Percentiles rank a stretch among this genome's conserved stretches.
phyloP scores from a whole-genome alignment of 1,284 basidiomycete species.

The Boletus smithii region DNA sequence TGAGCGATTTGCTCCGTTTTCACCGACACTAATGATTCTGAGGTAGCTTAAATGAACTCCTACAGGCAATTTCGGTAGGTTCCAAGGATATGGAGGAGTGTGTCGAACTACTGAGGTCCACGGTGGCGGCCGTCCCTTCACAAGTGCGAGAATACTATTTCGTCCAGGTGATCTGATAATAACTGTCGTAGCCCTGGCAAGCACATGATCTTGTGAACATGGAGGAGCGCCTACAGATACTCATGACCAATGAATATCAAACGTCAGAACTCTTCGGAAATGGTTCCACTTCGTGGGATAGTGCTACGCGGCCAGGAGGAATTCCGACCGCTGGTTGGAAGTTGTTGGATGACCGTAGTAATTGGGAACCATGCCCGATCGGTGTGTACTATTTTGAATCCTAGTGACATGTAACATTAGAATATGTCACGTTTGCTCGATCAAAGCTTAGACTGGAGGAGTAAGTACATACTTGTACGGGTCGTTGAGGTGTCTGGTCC shows the following conservation, averaged over 20 bases:
- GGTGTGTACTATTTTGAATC: constrained; percentile 44
- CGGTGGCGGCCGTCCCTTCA: constrained; percentile 2
- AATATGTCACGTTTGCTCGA: not conserved
- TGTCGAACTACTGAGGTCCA: constrained; percentile 16
- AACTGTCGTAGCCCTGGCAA: constrained; percentile 44
- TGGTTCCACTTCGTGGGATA: not conserved
- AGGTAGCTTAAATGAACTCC: constrained; percentile 22
- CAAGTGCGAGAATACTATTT: constrained; percentile 16
- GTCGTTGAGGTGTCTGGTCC: too few relatives aligned
- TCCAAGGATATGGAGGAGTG: constrained; percentile 19
- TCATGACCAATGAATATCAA: constrained; percentile 30
- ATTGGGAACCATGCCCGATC: constrained; percentile 65
- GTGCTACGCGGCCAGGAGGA: not conserved
- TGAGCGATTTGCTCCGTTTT: constrained; percentile 7
- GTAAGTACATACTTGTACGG: too few relatives aligned
- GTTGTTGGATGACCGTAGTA: constrained; percentile 37
- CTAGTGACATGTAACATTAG: constrained; percentile 5
- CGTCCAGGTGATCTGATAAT: not conserved
- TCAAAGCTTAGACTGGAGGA: too few relatives aligned
- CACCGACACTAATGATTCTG: constrained; percentile 10
- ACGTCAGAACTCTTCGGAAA: not conserved
- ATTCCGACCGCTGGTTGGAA: constrained; percentile 47
- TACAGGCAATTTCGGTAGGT: constrained; percentile 20
- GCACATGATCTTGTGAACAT: constrained; percentile 48
- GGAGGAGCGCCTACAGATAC: constrained; percentile 47